Conservation (phyloP, 352 stramenopile genomes). For the Phytopythium mirpurense region DNA sequence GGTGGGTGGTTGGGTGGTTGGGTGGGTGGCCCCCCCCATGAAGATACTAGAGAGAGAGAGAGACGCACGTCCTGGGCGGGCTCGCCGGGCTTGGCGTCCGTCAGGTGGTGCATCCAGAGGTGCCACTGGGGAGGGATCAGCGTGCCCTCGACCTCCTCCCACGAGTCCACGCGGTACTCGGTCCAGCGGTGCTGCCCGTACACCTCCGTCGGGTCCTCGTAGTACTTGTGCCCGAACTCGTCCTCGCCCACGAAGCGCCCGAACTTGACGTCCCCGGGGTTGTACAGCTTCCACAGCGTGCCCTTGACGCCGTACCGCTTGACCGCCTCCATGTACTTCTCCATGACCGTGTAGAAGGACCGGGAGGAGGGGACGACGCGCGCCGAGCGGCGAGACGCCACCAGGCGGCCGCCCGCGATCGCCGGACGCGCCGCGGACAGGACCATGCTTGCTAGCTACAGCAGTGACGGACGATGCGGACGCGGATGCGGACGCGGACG, state of each 20-base stretch:
- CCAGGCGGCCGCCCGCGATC: constrained; percentile 30
- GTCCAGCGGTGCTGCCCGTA: constrained; percentile 79
- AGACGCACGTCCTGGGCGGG: constrained; percentile 56
- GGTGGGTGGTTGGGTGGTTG: neutral
- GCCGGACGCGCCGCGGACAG: constrained; percentile 21
- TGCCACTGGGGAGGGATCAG: constrained; percentile 82
- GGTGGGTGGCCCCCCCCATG: no score
- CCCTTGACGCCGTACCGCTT: constrained; percentile 80
- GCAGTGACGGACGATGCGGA: neutral
- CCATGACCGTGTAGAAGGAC: constrained; percentile 67
- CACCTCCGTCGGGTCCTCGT: constrained; percentile 76
- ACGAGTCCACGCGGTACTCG: constrained; percentile 76
- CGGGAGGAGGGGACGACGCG: constrained; percentile 14
- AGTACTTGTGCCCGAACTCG: constrained; percentile 86
- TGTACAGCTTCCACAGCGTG: constrained; percentile 87
- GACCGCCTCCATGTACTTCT: constrained; percentile 81
- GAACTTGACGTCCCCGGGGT: constrained; percentile 86
- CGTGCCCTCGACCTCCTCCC: constrained; percentile 73
- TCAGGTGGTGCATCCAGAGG: constrained; percentile 80
- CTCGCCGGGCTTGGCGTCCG: constrained; percentile 58
- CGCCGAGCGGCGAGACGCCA: constrained; percentile 17
- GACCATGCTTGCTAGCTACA: constrained; percentile 8
- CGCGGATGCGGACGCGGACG: neutral
- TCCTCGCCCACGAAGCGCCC: constrained; percentile 75
- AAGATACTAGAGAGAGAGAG: no score